Conservation (phyloP, 2,329 filamentous ascomycete species). For the Diaporthe capsici region DNA sequence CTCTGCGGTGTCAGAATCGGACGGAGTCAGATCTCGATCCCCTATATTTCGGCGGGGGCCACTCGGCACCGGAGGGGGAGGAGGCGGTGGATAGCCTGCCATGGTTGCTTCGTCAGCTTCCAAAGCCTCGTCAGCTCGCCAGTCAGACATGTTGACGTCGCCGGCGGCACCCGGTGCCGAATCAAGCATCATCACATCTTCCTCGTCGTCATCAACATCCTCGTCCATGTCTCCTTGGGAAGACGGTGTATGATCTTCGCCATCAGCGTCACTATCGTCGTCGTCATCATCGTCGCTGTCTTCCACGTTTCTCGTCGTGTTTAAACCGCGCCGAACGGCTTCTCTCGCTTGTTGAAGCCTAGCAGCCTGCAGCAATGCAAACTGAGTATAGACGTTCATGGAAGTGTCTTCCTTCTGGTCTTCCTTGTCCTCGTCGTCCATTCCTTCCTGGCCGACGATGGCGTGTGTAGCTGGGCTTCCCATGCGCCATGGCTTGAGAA, state of each 20-base stretch:
- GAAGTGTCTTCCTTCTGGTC: slow-evolving; percentile 58
- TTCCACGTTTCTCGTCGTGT: slow-evolving; percentile 40
- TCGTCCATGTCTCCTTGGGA: slow-evolving; percentile 51
- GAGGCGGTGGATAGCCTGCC: slow-evolving; percentile 79
- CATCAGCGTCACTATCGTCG: slow-evolving; percentile 61
- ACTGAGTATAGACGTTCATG: slow-evolving; percentile 42
- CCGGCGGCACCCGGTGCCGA: slow-evolving; percentile 58
- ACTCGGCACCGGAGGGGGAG: slow-evolving; percentile 71
- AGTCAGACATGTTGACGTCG: slow-evolving; percentile 64
- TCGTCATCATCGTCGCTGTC: slow-evolving; percentile 59
- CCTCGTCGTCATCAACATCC: slow-evolving; percentile 64
- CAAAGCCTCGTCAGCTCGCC: slow-evolving; percentile 74
- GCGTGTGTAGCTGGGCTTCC: slow-evolving; percentile 88
- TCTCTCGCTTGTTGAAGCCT: slow-evolving; percentile 48
- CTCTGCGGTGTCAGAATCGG: slow-evolving; percentile 80
- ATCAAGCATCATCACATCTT: slow-evolving; percentile 72
- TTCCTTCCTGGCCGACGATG: slow-evolving; percentile 80
- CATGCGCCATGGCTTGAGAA: slow-evolving; percentile 88
- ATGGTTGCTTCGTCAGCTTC: slow-evolving; percentile 84
- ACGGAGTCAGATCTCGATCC: slow-evolving; percentile 76
- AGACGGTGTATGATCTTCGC: slow-evolving; percentile 52
- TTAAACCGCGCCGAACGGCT: slow-evolving; percentile 38
- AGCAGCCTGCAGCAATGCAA: slow-evolving; percentile 49
- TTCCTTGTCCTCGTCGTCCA: slow-evolving; percentile 83
- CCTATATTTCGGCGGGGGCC: slow-evolving; percentile 60